These are phyloP conservation scores for Thinopyrum elongatum DNA, from an alignment of 176 grass and related monocot genomes.

Conservation along the genomic window DNA sequence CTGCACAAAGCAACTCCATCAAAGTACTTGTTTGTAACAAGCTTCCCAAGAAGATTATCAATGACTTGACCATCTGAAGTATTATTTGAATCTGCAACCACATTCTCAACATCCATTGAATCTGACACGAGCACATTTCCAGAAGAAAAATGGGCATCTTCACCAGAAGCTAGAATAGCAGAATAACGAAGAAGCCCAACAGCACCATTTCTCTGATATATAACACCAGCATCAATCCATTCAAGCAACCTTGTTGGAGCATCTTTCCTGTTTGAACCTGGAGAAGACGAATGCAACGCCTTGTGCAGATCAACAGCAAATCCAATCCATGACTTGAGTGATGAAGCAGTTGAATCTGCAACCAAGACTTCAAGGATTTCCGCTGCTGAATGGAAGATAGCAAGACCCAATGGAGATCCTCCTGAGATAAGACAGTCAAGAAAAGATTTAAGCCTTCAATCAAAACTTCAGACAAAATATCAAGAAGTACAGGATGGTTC, in stretches of 20 bases:
- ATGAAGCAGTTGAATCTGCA: constrained; percentile 83
- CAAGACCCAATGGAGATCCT: constrained; percentile 75
- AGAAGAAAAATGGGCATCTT: constrained; percentile 94
- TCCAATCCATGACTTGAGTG: constrained; percentile 86
- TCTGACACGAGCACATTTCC: constrained; percentile 89
- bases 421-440: constrained; percentile 43
- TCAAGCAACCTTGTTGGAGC: constrained; percentile 88
- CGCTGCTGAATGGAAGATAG: constrained; percentile 88
- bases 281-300: constrained; percentile 89
- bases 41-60: constrained; percentile 89
- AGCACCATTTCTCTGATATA: constrained; percentile 93
- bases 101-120: constrained; percentile 91
- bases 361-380: constrained; percentile 98
- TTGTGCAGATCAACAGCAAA: constrained; percentile 90
- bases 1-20: constrained; percentile 72
- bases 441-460: constrained; percentile 22
- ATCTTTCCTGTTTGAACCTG: constrained; percentile 94
- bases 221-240: constrained; percentile 98
- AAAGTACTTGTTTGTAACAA: constrained; percentile 85
- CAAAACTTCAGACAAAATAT: constrained; percentile 18
- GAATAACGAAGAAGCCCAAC: constrained; percentile 85
- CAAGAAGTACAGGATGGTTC: constrained; percentile 11
- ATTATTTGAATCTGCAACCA: constrained; percentile 76
- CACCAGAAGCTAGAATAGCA: constrained; percentile 87
- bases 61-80: constrained; percentile 74